Conservation (phyloP, 2,329 filamentous ascomycete species). For the Chrysoporthe deuterocubensis region DNA sequence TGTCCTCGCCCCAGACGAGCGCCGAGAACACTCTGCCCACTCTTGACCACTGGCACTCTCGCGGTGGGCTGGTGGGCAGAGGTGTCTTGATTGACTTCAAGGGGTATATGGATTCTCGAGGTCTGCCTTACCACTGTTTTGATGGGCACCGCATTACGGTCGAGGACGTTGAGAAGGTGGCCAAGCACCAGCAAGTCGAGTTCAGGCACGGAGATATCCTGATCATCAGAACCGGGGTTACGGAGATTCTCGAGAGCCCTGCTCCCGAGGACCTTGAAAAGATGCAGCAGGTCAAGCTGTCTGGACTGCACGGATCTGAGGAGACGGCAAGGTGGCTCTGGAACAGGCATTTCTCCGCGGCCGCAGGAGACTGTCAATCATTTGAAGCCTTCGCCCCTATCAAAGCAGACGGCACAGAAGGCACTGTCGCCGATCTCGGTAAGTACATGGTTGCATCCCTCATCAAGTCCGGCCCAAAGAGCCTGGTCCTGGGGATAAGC, state of each 20-base stretch:
- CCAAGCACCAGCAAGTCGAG: constrained; percentile 39
- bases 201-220: constrained; percentile 45
- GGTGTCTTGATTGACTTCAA: constrained; percentile 52
- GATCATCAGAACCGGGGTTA: constrained; percentile 44
- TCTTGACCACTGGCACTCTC: constrained; percentile 37
- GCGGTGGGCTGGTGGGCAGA: constrained; percentile 47
- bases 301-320: constrained; percentile 50
- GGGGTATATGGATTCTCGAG: constrained; percentile 27
- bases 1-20: constrained; percentile 34
- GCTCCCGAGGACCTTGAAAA: constrained; percentile 41
- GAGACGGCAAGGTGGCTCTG: constrained; percentile 68
- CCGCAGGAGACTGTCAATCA: constrained; percentile 64
- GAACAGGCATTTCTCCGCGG: constrained; percentile 69
- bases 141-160: constrained; percentile 28
- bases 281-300: constrained; percentile 36
- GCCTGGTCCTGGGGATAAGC: neutral
- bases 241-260: constrained; percentile 45
- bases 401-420: constrained; percentile 44
- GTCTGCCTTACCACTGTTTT: constrained; percentile 10
- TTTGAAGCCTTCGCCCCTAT: constrained; percentile 68
- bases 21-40: constrained; percentile 43
- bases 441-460: constrained; percentile 29
- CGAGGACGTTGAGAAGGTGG: constrained; percentile 39
- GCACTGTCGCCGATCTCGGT: constrained; percentile 43
- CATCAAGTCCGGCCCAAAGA: neutral